Percentiles rank a stretch among this genome's conserved stretches.
Conservation (phyloP, 306 rosid genomes). For the Argentina anserina region DNA sequence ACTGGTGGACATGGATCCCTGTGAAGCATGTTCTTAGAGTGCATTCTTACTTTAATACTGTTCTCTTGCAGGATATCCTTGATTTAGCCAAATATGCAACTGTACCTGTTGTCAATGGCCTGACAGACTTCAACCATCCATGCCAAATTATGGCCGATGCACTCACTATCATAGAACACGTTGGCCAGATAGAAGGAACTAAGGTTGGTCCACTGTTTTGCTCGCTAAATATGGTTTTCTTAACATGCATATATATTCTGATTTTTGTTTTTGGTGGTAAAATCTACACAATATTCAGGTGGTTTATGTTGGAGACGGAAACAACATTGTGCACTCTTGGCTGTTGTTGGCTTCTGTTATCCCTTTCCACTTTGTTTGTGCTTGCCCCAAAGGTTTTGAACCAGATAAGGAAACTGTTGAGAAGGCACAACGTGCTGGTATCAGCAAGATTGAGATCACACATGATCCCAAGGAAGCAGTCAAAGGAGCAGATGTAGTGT, state of each 20-base stretch:
- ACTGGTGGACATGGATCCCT: not conserved
- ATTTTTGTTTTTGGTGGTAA: not conserved
- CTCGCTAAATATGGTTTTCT: constrained; percentile 16
- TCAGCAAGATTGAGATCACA: constrained; percentile 90
- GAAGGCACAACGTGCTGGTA: constrained; percentile 74
- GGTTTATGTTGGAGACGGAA: constrained; percentile 97
- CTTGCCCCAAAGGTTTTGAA: constrained; percentile 90
- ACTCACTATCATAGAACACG: constrained; percentile 80
- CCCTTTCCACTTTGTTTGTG: constrained; percentile 91
- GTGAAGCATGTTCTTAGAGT: not conserved
- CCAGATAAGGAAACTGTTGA: constrained; percentile 77
- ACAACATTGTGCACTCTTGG: constrained; percentile 98
- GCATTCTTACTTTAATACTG: too few species aligned
- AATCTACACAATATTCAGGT: constrained; percentile 43
- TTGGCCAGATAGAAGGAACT: constrained; percentile 83
- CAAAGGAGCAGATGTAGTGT: constrained; percentile 83
- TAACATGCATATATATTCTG: constrained; percentile 20
- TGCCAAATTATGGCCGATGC: constrained; percentile 99
- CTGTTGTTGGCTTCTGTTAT: constrained; percentile 79
- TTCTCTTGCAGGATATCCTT: constrained; percentile 69
- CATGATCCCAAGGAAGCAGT: constrained; percentile 92
- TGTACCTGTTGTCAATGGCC: constrained; percentile 91
- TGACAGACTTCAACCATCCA: constrained; percentile 98
- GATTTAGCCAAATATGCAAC: constrained; percentile 77
- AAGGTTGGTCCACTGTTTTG: constrained; percentile 53